Evolutionary conservation across 2,329 filamentous ascomycete genomes (phyloP), one percentile per base, ranked within the genome.

Genomic region (Alternaria brassicae): DNA sequence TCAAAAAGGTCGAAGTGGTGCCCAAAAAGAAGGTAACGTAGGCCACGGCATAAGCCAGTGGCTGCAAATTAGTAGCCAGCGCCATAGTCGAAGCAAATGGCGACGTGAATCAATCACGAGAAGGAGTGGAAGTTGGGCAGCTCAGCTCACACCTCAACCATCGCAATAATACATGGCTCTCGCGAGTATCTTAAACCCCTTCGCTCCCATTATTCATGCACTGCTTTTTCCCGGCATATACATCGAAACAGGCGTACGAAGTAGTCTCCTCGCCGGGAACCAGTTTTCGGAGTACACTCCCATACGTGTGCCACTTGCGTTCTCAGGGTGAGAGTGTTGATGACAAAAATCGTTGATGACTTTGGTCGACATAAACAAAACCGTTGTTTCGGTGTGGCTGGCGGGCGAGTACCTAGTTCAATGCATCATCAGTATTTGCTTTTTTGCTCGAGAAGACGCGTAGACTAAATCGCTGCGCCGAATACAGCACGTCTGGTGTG

Each of bases 21-120:
- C 65, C 66, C 15, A 71, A 52, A 15, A 56, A 36, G 56, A 70
- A 69, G 10, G 63, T 61, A 23, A 57, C 39, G 37, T 65, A 66
- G 2, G 62, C 60, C 12, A 69, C 56, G 27, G 56, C 66, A 45
- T 71, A 71, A 36, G 67, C 62, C 21, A 65, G 12, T n/a, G 63
- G 58, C 48, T 67, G 68, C 19, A 68, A 45, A 48, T 48, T 48
- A 23, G 57, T 64, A 23, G 60, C 30, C n/a, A 61, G 32, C 21
- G 32, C 47, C 65, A 69, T 68, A 37, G 53, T 41, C 23, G 37
- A 25, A 44, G 36, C 27, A 41, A 50, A 36, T 48, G 44, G 44
- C 44, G 44, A 48, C 44, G 44, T 48, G 44, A 48, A 36, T 48
- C 44, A 48, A 48, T 48, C 44, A 48, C 44, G 44, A 34, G 32